Evolutionary conservation across 202 grass and related monocot genomes (phyloP).

Genomic region (Panicum hallii): DNA sequence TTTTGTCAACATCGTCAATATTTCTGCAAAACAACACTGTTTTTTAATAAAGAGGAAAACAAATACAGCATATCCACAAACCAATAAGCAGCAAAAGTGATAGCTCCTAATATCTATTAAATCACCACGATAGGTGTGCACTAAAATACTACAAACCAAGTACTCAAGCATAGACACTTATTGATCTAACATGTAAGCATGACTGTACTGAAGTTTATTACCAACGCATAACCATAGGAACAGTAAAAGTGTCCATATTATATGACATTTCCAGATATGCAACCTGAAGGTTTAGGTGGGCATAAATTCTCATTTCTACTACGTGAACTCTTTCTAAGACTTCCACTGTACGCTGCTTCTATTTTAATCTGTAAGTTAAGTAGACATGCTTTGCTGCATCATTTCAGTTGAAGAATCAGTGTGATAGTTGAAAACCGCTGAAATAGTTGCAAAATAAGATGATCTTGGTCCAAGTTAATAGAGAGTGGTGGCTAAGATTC

Average conservation of each 20-base stretch:
- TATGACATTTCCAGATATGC: neutral
- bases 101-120: conserved; percentile 5
- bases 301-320: conserved; percentile 19
- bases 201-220: conserved; percentile 9
- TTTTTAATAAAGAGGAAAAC: conserved; percentile 29
- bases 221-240: neutral
- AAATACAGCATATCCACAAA: conserved; percentile 21
- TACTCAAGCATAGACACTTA: conserved; percentile 4
- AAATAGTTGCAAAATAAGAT: conserved; percentile 3
- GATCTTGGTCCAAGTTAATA: neutral
- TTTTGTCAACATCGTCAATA: conserved; percentile 90
- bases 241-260: neutral
- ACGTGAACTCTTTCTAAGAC: conserved; percentile 4
- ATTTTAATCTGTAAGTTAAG: conserved; percentile 18
- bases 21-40: conserved; percentile 58
- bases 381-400: conserved; percentile 21
- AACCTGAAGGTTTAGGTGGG: neutral
- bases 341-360: conserved; percentile 9
- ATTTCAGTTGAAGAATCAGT: conserved; percentile 1
- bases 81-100: neutral
- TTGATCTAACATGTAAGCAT: neutral
- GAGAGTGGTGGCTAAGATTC: neutral
- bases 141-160: neutral
- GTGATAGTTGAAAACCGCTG: neutral
- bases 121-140: neutral